Evolutionary conservation across 345 rosid species (phyloP).

Genomic region (Hibiscus syriacus): DNA sequence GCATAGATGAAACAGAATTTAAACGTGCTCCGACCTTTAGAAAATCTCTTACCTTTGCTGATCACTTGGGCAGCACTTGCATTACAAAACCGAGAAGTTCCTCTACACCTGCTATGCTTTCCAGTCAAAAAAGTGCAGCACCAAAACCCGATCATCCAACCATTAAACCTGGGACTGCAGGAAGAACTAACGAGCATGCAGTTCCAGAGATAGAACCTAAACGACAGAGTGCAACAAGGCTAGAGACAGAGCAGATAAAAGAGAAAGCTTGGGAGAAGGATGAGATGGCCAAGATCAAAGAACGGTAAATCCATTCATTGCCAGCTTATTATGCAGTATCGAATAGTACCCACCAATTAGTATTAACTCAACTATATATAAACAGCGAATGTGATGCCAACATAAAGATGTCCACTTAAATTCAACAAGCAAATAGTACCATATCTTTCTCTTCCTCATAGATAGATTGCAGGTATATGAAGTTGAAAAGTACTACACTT

Average conservation of each 20-base stretch:
- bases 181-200: constrained; percentile 7
- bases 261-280: constrained; percentile 60
- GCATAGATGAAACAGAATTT: constrained; percentile 8
- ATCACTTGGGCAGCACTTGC: constrained; percentile 9
- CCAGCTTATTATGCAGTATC: neutral
- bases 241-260: constrained; percentile 15
- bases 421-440: neutral
- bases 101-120: neutral
- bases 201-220: constrained; percentile 3
- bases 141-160: constrained; percentile 4
- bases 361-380: neutral
- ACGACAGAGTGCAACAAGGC: constrained; percentile 12
- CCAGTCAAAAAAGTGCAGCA: neutral
- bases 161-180: constrained; percentile 1
- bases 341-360: neutral
- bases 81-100: constrained; percentile 12
- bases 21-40: constrained; percentile 21
- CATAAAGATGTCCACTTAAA: neutral
- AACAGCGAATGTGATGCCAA: neutral
- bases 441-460: constrained; percentile 1
- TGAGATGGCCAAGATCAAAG: constrained; percentile 39
- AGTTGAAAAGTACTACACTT: constrained; percentile 32
- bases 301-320: constrained; percentile 27
- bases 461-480: constrained; percentile 45
- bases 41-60: constrained; percentile 21